Evolutionary conservation across 73 alveolate genomes (phyloP).

Genomic region (Blepharisma stoltei): DNA sequence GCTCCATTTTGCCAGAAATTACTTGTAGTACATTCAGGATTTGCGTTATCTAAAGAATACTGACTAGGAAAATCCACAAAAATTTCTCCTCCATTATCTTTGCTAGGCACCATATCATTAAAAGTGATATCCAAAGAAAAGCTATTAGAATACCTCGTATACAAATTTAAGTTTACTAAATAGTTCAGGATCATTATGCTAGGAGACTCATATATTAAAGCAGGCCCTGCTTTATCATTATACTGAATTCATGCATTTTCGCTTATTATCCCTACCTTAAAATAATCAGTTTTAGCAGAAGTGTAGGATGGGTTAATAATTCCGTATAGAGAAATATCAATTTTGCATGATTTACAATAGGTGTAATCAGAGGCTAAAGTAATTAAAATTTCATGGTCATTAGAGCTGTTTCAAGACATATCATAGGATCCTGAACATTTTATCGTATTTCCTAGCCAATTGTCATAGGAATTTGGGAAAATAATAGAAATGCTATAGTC

Average conservation of each 20-base stretch:
- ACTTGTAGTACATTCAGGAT: no score
- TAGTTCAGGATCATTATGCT: neutral
- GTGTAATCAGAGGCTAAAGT: neutral
- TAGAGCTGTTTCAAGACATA: neutral
- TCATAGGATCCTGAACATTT: conserved; percentile 30
- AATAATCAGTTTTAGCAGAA: neutral
- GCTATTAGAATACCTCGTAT: no score
- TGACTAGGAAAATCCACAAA: no score
- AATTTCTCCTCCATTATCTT: no score
- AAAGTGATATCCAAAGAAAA: no score
- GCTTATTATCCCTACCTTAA: neutral
- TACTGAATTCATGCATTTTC: neutral
- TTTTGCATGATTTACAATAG: neutral
- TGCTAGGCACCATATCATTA: no score
- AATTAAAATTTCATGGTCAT: neutral
- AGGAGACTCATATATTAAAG: neutral
- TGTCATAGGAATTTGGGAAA: conserved; percentile 42
- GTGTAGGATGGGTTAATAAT: neutral
- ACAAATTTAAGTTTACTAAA: no score
- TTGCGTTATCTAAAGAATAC: no score
- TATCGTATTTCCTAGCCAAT: conserved; percentile 42
- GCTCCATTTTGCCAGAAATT: neutral
- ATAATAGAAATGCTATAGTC: conserved; percentile 28
- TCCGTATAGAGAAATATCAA: neutral
- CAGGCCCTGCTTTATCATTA: neutral